Evolutionary conservation across 2,329 filamentous ascomycete genomes (phyloP), one percentile per base, ranked within the genome.

Genomic region (Tolypocladium pustulatum): DNA sequence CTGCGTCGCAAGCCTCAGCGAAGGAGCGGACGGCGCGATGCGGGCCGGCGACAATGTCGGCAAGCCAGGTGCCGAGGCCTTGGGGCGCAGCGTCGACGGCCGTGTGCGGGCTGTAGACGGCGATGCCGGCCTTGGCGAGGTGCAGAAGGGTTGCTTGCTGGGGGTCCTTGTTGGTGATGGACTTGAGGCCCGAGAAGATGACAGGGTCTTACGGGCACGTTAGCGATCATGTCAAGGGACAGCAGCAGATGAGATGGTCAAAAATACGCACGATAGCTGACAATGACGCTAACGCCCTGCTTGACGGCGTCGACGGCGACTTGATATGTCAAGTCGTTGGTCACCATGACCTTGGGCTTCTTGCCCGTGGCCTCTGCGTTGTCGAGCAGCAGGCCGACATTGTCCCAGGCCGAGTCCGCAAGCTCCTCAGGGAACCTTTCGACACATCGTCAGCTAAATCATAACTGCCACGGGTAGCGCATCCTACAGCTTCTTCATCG

Each of bases 91-190:
- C 91, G 73, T 99, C 94, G 51, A 97, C 85, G 17, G 94, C 93
- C 0, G 94, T 99, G 75, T 99, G 94, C 0, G 94, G 94, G 64
- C 88, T 91, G 78, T 97, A 99, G 59, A 99, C 91, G 63, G 91
- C 95, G 67, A 99, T 91, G 40, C 93, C 92, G 71, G 89, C 85
- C 62, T 90, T 88, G 54, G 88, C 89, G 15, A 99, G 82, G 52
- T 87, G 83, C 4, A 99, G 80, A 37, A 99, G 83, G 8, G 90
- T 90, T 51, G 86, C 82, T 71, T 99, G 94, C 72, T 97, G 94
- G 12, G 90, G 83, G 69, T 99, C 89, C 61, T 81, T 81, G 54
- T 91, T 82, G 38, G 90, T 96, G 69, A 99, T 78, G 63, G 90
- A 88, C 75, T 97, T 99, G 65, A 99, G 81, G 57, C 89, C 89